Base-by-base conservation (phyloP, 2,329 filamentous ascomycete species). In the Aspergillus melleus region DNA sequence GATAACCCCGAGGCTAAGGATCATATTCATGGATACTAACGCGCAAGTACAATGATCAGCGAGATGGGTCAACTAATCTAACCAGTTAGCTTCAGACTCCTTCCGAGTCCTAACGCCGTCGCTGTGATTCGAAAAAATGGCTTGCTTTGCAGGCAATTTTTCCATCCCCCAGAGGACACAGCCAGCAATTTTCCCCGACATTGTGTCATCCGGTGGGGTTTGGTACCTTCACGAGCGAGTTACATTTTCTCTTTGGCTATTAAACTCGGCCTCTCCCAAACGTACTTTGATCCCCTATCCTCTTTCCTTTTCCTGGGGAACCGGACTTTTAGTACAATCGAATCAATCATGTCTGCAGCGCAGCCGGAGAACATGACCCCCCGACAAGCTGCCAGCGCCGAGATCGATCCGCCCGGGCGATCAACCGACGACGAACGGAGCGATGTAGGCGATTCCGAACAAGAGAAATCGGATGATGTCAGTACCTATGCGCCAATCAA, bases 401-500 rank as follows among this genome's bases (percentile, higher is more conserved):
- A 54, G n/a, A 6, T 29, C 29, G 6, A 50, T 49, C 44, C 57
- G 55, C 55, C 64, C 20, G 57, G 59, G 46, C 32, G 46, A 22
- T 64, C 60, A 51, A 62, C 63, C 19, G 39, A 55, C 24, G 42
- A 53, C 8, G 55, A 46, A 49, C 57, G 47, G 26, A 61, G 49
- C 50, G 61, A 55, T 24, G 53, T 30, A 39, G 56, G 26, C 12
- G 36, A 59, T 49, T 39, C 24, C 9, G 54, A 58, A 8, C 53
- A 51, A 9, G 60, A 63, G 30, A 61, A 61, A 22, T 55, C 57
- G n/a, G 52, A 60, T 11, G 57, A 59, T 3, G 58, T 61, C 9
- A 53, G 49, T 4, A 60, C 52, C 12, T 70, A 66, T 49, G 67
- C 58, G 10, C 70, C 71, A 20, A 73, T 73, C 39, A 68, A 52